These are phyloP conservation scores for Phaffomyces opuntiae DNA, from an alignment of 805 yeast species.

Conservation along the genomic window DNA sequence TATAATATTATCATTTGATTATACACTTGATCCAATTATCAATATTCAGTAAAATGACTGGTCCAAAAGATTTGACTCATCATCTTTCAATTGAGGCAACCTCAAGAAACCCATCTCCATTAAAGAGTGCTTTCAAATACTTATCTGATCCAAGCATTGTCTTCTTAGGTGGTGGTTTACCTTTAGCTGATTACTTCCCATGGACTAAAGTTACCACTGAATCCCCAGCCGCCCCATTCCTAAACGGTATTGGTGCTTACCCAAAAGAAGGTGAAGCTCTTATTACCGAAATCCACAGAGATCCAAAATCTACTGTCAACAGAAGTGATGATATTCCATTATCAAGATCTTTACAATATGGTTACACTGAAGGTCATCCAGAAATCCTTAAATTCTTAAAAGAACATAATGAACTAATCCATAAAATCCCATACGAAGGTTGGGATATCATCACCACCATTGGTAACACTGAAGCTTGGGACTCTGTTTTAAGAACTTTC, in stretches of 20 bases:
- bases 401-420: conserved; percentile 62
- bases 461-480: conserved; percentile 92
- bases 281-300: conserved; percentile 32
- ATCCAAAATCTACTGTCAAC: conserved; percentile 27
- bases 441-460: conserved; percentile 69
- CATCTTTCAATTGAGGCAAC: conserved; percentile 72
- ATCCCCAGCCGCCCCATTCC: conserved; percentile 76
- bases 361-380: conserved; percentile 74
- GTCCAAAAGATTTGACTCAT: conserved; percentile 68
- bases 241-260: conserved; percentile 66
- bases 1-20: no score
- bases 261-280: conserved; percentile 33
- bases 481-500: conserved; percentile 72
- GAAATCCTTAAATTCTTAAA: conserved; percentile 60
- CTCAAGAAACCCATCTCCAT: conserved; percentile 68
- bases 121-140: conserved; percentile 80
- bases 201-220: conserved; percentile 68
- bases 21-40: not conserved
- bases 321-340: conserved; percentile 60
- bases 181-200: conserved; percentile 87
- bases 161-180: conserved; percentile 94
- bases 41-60: conserved; percentile 13
- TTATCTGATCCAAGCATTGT: conserved; percentile 67
- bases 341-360: conserved; percentile 87
- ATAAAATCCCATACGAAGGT: conserved; percentile 43